Base-by-base conservation (phyloP, 441 rosid species). In the Cnidoscolus chayamansa region DNA sequence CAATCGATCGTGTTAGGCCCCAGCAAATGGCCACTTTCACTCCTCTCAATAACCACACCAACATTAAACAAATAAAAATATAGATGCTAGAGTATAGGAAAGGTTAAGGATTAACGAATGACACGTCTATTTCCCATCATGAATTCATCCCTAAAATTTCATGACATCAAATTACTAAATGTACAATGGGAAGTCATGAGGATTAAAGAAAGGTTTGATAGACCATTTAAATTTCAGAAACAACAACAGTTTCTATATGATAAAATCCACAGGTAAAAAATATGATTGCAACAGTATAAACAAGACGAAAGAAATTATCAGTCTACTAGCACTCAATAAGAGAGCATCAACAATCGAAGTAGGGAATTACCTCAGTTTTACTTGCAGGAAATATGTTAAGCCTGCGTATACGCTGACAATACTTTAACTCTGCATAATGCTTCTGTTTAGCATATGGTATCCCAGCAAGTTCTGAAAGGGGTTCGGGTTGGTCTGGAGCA, bases 381-480 rank as follows among this genome's bases (percentile, higher is more conserved):
- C 84, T 81, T 16, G 93, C 82, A 20, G 97, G 90, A 78, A 92
- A 93, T 74, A 96, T 90, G 85, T 93, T 87, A 75, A 96, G 91
- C 80, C 98, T 90, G 70, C 89, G 88, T 19, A 89, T 87, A 82
- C 99, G 85, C 82, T 92, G 97, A 68, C 98, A 97, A 83, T 93
- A 96, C 79, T 82, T 92, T 74, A 88, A 72, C 74, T 89, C 91
- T 55, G 99, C 97, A 65, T 84, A 84, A 72, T 93, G 97, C 82
- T 86, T 92, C 84, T 90, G 94, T 82, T 86, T 90, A 76, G 97
- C 97, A 80, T 70, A 84, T 67, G 65, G 57, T 72, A 82, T 73
- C 40, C 82, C 87, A 51, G 93, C 86, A 74, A 75, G 75, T 58
- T 84, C 81, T 53, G 88, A 74, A 77, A 90, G 88, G 56, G 77